These are phyloP conservation scores for Ilyonectria destructans DNA, from an alignment of 2,329 filamentous ascomycete genomes.

Conservation along the genomic window DNA sequence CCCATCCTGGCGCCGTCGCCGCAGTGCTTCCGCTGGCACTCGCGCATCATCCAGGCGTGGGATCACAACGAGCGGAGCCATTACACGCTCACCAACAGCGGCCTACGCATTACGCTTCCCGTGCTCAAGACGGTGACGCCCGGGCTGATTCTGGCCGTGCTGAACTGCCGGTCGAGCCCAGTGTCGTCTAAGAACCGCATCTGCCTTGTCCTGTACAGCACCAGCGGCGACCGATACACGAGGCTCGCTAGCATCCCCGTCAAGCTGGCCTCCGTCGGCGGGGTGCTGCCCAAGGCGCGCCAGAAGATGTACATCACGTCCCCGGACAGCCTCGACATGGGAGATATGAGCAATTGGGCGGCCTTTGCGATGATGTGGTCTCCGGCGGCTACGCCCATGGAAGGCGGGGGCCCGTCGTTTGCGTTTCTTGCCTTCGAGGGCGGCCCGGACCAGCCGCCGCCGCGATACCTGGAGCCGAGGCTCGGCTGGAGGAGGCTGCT, in stretches of 20 bases:
- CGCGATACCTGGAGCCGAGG: constrained; percentile 21
- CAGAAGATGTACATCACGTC: constrained; percentile 30
- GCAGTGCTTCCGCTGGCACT: constrained; percentile 17
- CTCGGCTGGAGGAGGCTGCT: constrained; percentile 25
- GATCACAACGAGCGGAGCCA: constrained; percentile 27
- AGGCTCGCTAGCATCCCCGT: constrained; percentile 19
- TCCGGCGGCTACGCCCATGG: not conserved
- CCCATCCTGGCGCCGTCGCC: constrained; percentile 26
- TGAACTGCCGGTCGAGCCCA: constrained; percentile 23
- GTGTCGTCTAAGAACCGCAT: constrained; percentile 21
- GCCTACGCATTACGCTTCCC: constrained; percentile 22
- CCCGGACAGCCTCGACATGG: constrained; percentile 25
- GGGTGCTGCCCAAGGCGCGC: constrained; percentile 19
- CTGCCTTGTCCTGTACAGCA: constrained; percentile 23
- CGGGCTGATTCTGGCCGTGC: constrained; percentile 18
- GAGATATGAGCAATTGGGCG: constrained; percentile 24
- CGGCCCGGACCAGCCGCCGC: constrained; percentile 12
- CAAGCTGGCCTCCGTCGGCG: constrained; percentile 12
- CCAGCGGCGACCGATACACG: constrained; percentile 25
- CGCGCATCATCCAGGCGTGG: constrained; percentile 17
- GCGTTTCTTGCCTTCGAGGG: constrained; percentile 22
- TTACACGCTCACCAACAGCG: constrained; percentile 30
- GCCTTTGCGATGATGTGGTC: constrained; percentile 25
- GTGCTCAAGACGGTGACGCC: constrained; percentile 26
- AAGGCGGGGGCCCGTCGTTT: not conserved